Base-by-base conservation (phyloP, 805 yeast genomes). In the Starmerella riodocensis region DNA sequence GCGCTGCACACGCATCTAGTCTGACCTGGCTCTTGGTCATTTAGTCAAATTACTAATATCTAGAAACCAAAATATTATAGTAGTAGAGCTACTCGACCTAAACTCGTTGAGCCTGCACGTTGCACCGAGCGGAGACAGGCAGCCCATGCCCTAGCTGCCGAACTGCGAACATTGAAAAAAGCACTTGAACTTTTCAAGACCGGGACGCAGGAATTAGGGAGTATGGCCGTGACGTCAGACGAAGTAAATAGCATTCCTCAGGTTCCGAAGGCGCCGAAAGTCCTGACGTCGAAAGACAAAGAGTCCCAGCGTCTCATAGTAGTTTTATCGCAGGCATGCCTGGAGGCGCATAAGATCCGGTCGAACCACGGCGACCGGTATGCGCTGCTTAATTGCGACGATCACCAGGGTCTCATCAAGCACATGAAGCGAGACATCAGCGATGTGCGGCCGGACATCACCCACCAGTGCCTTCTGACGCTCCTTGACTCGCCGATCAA, bases 361-460 rank as follows among this genome's bases (percentile, higher is more conserved):
- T 77, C 83, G 34, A 70, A 83, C 2, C 82, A 84, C 13, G 93
- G 88, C 37, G 97, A 91, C 57, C 84, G 91, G 60, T 91, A 78
- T 56, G 96, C 94, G 0, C 64, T 91, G 45, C 69, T 91, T 55
- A 91, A 91, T 65, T 91, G 98, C 67, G 98, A 91, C 60, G 98
- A 91, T 59, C 98, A 91, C 60, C 98, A 91, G 64, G 96, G 96
- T 13, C 67, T 88, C 37, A 66, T 91, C 53, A 79, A 88, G 60
- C 88, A 85, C 58, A 84, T 88, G 93, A 94, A 93, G 38, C 74
- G 97, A 57, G 97, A 91, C 57, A 88, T 91, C 48, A 83, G 94
- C 35, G 98, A 91, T 57, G 97, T 96, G 6, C 76, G 98, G 61
- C 98, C 98, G n/a, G 98, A 91, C 60, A 91, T 91, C 54, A 91